Evolutionary conservation across 2,329 filamentous ascomycete species (phyloP).

Genomic region (Camillea tinctor): DNA sequence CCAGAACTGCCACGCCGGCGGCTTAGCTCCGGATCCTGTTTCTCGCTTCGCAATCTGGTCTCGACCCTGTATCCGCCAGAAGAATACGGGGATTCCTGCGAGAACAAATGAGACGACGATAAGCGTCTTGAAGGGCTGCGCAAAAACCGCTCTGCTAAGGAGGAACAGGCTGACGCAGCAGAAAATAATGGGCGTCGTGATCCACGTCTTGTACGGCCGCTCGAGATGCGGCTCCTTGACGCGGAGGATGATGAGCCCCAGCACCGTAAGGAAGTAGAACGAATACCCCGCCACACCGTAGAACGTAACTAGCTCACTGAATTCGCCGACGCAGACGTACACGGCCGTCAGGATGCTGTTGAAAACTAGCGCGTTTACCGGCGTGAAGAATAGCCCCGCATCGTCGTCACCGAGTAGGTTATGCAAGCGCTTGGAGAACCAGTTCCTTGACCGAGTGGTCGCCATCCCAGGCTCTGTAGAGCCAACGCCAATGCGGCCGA

Average conservation of each 20-base stretch:
- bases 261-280: constrained; percentile 94
- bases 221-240: constrained; percentile 86
- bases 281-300: constrained; percentile 97
- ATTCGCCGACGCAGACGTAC: constrained; percentile 87
- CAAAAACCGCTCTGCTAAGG: constrained; percentile 83
- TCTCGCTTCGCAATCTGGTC: constrained; percentile 51
- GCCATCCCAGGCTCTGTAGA: constrained; percentile 39
- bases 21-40: constrained; percentile 31
- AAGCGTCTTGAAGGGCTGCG: constrained; percentile 85
- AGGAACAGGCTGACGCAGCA: constrained; percentile 96
- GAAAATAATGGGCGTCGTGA: constrained; percentile 94
- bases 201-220: constrained; percentile 93
- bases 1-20: constrained; percentile 62
- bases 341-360: constrained; percentile 71
- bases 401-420: constrained; percentile 72
- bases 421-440: constrained; percentile 58
- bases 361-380: constrained; percentile 85
- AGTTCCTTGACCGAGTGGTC: constrained; percentile 50
- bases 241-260: constrained; percentile 86
- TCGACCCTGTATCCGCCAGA: constrained; percentile 73
- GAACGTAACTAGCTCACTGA: constrained; percentile 88
- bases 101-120: constrained; percentile 83
- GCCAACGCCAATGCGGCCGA: constrained; percentile 77
- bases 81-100: constrained; percentile 83
- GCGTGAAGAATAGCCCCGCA: constrained; percentile 84